Evolutionary conservation across 164 flowering plant species (phyloP), one percentile per base, ranked within the genome.

Genomic region (Nymphaea thermarum): DNA sequence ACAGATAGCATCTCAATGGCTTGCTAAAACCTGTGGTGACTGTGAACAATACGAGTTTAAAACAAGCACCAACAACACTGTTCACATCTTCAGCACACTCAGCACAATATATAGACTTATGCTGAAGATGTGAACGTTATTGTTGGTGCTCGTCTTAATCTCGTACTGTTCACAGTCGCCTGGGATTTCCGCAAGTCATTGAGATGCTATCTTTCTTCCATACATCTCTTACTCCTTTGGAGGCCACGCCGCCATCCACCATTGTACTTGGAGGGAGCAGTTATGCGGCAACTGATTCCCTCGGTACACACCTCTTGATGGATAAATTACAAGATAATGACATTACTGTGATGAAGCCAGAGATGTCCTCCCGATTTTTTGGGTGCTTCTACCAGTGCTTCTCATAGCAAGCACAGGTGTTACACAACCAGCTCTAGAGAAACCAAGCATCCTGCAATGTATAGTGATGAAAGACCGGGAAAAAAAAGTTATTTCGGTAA

Each of bases 61-160:
- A n/a, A n/a, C n/a, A n/a, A n/a, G n/a, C n/a, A n/a, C n/a, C n/a
- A n/a, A n/a, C n/a, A n/a, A n/a, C n/a, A n/a, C n/a, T n/a, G n/a
- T n/a, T n/a, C n/a, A n/a, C n/a, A n/a, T n/a, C n/a, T n/a, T n/a
- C n/a, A n/a, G n/a, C n/a, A n/a, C n/a, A n/a, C n/a, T n/a, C n/a
- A n/a, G n/a, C n/a, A n/a, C n/a, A n/a, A n/a, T n/a, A n/a, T n/a
- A n/a, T n/a, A n/a, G n/a, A n/a, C n/a, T n/a, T n/a, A n/a, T n/a
- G n/a, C n/a, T n/a, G n/a, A n/a, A n/a, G n/a, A n/a, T n/a, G n/a
- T n/a, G n/a, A n/a, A n/a, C n/a, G n/a, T n/a, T n/a, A n/a, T n/a
- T n/a, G n/a, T 25, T 81, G 86, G 5, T 87, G 96, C 62, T 87
- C 89, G 96, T 73, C 78, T 43, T 78, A 77, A 41, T 83, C 87